phyloP scores from a whole-genome alignment of 1,139 yeast genomes.

The Candida sp. region DNA sequence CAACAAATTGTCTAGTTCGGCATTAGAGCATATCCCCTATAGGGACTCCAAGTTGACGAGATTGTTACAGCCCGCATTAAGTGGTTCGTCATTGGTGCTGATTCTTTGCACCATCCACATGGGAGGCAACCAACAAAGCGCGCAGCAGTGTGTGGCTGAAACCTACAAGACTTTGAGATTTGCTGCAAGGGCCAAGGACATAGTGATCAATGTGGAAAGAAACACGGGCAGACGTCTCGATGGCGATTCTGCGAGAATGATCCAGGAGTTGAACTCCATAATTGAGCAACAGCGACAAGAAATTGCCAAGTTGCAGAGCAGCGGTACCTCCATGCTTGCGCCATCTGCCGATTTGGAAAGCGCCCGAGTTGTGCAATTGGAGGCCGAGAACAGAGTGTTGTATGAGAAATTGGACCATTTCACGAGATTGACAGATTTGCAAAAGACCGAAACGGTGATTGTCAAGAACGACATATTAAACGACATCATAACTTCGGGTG shows the following conservation, averaged over 20 bases:
- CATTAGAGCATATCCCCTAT: conserved; percentile 77
- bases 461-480: conserved; percentile 59
- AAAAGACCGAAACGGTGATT: conserved; percentile 56
- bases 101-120: conserved; percentile 86
- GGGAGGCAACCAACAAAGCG: conserved; percentile 38
- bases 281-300: conserved; percentile 50
- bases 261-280: conserved; percentile 50
- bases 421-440: conserved; percentile 62
- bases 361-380: conserved; percentile 43
- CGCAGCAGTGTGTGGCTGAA: conserved; percentile 61
- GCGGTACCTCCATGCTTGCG: not conserved
- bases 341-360: conserved; percentile 11
- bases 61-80: conserved; percentile 86
- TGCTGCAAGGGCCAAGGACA: conserved; percentile 93
- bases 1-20: conserved; percentile 62
- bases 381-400: conserved; percentile 64
- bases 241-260: conserved; percentile 43
- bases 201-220: conserved; percentile 68
- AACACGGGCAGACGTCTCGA: conserved; percentile 38
- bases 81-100: conserved; percentile 87
- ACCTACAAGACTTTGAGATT: conserved; percentile 88
- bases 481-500: conserved; percentile 47
- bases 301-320: conserved; percentile 28
- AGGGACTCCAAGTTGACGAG: conserved; percentile 92
- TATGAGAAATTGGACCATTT: conserved; percentile 74